phyloP scores from a whole-genome alignment of 768 basidiomycete species.

The Mycena crocata region DNA sequence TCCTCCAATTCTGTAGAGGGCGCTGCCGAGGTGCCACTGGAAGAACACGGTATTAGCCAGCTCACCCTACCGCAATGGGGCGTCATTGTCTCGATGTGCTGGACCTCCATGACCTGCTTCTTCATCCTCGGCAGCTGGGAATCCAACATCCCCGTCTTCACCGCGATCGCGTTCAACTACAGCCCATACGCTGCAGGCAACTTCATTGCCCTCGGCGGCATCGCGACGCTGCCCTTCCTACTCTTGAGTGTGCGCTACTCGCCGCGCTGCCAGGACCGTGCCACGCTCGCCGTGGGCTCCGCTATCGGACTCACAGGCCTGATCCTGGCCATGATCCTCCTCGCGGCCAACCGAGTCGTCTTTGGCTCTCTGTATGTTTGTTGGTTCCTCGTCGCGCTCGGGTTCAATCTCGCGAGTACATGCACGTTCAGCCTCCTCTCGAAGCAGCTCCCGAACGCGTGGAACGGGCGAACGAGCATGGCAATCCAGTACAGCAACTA shows the following conservation, averaged over 20 bases:
- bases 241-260: constrained; percentile 68
- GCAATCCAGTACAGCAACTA: constrained; percentile 63
- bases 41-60: constrained; percentile 43
- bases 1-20: background rate
- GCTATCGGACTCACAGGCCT: constrained; percentile 55
- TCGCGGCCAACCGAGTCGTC: constrained; percentile 42
- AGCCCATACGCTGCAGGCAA: constrained; percentile 74
- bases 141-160: constrained; percentile 73
- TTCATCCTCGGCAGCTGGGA: constrained; percentile 80
- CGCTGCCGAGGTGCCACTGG: constrained; percentile 57
- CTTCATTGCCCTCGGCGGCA: constrained; percentile 75
- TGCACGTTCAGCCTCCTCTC: constrained; percentile 61
- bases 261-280: constrained; percentile 68
- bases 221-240: constrained; percentile 72
- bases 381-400: constrained; percentile 59
- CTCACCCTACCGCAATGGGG: constrained; percentile 59
- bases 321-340: constrained; percentile 50
- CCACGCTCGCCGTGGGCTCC: constrained; percentile 62
- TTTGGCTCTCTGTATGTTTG: constrained; percentile 48
- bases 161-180: constrained; percentile 61
- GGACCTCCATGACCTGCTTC: constrained; percentile 77
- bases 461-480: constrained; percentile 54
- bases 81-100: constrained; percentile 72
- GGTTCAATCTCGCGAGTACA: constrained; percentile 65
- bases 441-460: constrained; percentile 61